Evolutionary conservation across 257 asterid genomes (phyloP).

Genomic region (Coffea canephora): DNA sequence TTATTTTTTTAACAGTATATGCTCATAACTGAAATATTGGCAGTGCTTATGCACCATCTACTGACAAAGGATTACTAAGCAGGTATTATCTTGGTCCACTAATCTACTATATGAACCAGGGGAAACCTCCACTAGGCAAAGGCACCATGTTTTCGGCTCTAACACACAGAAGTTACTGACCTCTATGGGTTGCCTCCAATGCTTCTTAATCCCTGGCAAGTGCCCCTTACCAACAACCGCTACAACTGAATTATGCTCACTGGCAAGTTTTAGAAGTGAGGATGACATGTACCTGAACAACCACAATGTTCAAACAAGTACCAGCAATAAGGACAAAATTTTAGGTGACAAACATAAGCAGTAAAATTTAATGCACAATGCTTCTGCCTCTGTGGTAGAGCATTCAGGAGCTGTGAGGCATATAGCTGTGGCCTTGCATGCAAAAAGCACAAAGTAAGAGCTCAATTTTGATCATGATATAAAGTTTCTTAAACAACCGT

Average conservation of each 20-base stretch:
- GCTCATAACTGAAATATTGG: too few species aligned
- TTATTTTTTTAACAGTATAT: too few species aligned
- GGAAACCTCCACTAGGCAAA: too few species aligned
- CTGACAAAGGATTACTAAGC: too few species aligned
- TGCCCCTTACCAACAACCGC: conserved; percentile 98
- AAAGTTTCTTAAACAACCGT: not conserved
- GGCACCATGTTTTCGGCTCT: too few species aligned
- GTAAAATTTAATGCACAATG: not conserved
- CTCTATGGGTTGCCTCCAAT: conserved; percentile 84
- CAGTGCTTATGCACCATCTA: too few species aligned
- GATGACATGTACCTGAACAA: conserved; percentile 81
- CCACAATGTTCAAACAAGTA: not conserved
- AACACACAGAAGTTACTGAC: conserved; percentile 30
- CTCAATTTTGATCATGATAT: not conserved
- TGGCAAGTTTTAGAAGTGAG: conserved; percentile 55
- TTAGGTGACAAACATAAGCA: not conserved
- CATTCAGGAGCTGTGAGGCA: not conserved
- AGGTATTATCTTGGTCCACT: too few species aligned
- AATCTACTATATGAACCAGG: too few species aligned
- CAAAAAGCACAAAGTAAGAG: not conserved
- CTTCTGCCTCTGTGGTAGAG: not conserved
- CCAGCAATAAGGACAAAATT: not conserved
- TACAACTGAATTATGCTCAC: conserved; percentile 79
- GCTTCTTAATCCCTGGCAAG: conserved; percentile 68
- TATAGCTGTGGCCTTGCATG: not conserved